Conservation (phyloP, 108 stramenopile genomes). For the Pseudonitzschia delicatissima region DNA sequence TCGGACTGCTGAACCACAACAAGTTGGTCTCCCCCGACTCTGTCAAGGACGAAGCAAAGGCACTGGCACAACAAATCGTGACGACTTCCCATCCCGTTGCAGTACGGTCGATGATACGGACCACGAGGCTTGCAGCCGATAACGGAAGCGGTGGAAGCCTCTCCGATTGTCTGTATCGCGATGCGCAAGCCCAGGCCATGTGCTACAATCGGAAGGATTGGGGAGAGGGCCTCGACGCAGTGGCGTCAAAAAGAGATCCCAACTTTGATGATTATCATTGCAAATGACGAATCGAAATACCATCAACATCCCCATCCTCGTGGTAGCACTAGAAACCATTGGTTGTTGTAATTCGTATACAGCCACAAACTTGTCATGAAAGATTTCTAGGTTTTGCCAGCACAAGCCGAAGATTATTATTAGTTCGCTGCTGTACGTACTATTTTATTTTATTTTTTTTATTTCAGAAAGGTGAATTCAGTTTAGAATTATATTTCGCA, state of each 20-base stretch:
- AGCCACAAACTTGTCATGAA: too few relatives aligned
- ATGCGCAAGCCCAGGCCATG: slow-evolving; percentile 60
- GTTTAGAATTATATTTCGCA: too few relatives aligned
- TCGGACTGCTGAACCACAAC: slow-evolving; percentile 43
- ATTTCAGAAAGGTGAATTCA: too few relatives aligned
- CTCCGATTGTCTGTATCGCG: slow-evolving; percentile 38
- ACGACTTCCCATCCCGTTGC: slow-evolving; percentile 46
- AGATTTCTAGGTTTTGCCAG: too few relatives aligned
- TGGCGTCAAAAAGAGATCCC: slow-evolving; percentile 44
- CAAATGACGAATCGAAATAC: slow-evolving; percentile 24
- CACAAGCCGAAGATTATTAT: too few relatives aligned
- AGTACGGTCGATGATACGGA: slow-evolving; percentile 48
- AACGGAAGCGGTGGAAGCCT: slow-evolving; percentile 23
- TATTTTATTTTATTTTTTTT: too few relatives aligned
- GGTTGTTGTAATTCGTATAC: too few relatives aligned
- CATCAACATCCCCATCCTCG: too few relatives aligned
- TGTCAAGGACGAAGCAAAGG: slow-evolving; percentile 40
- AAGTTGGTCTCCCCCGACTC: slow-evolving; percentile 7
- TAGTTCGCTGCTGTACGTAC: too few relatives aligned
- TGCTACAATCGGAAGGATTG: slow-evolving; percentile 63
- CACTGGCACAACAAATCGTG: slow-evolving; percentile 42
- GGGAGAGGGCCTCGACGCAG: slow-evolving; percentile 60
- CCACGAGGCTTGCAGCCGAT: slow-evolving; percentile 44
- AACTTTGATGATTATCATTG: slow-evolving; percentile 48
- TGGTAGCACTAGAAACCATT: too few relatives aligned